Evolutionary conservation across 768 basidiomycete genomes (phyloP).

Genomic region (Dentipellis sp.): DNA sequence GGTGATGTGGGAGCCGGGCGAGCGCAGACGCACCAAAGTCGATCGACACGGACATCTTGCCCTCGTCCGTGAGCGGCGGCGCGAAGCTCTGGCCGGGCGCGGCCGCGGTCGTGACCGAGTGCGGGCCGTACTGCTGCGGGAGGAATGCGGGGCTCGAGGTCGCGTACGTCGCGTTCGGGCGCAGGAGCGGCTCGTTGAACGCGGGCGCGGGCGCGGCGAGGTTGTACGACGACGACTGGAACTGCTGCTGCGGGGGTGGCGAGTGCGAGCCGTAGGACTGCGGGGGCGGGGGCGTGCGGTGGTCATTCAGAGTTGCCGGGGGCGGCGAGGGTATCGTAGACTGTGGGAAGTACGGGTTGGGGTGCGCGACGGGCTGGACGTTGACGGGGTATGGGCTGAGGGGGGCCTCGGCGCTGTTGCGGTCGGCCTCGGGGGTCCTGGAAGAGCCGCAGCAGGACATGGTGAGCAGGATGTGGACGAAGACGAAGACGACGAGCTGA

Average conservation of each 20-base stretch:
- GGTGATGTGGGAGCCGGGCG: no score
- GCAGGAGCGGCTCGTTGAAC: constrained; percentile 4
- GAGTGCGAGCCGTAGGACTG: background rate
- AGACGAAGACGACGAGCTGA: no score
- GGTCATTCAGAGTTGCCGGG: constrained; percentile 16
- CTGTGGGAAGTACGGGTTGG: constrained; percentile 26
- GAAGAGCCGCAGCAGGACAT: constrained; percentile 57
- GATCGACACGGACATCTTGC: constrained; percentile 75
- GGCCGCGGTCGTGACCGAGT: background rate
- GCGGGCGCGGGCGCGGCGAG: background rate
- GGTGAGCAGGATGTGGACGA: constrained; percentile 26
- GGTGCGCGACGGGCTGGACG: constrained; percentile 42
- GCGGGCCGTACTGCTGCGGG: constrained; percentile 5
- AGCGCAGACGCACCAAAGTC: constrained; percentile 55
- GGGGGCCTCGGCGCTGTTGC: constrained; percentile 22
- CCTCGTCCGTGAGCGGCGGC: constrained; percentile 37
- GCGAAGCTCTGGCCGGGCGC: background rate
- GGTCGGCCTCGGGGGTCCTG: constrained; percentile 21
- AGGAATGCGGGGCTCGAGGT: constrained; percentile 1
- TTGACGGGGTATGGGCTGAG: constrained; percentile 27
- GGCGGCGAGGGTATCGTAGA: constrained; percentile 42
- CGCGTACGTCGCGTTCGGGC: constrained; percentile 7
- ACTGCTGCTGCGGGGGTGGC: background rate
- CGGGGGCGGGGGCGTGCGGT: constrained; percentile 4
- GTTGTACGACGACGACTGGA: background rate